Evolutionary conservation across 139 green algal species (phyloP), one percentile per base, ranked within the genome.

Genomic region (Spirogloea muscicola): DNA sequence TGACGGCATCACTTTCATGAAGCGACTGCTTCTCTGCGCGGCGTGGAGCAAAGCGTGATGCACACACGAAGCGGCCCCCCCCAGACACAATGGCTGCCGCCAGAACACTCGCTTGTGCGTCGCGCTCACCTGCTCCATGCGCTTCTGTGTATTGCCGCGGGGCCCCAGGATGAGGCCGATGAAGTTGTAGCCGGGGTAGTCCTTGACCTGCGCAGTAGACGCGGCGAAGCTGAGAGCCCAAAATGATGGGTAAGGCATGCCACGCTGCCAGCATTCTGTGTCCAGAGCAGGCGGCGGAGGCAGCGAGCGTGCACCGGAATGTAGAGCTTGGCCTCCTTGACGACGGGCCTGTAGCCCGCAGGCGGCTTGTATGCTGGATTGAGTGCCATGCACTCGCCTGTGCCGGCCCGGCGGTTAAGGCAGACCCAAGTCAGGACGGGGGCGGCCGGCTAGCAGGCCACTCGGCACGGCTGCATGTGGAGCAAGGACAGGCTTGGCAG

Each of bases 91-190:
- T 21, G 21, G 46, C 46, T 31, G n/a, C 57, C 18, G 42, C 13
- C 13, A 74, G 48, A 6, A 57, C 46, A 55, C 21, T 31, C 46
- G 21, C 21, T 31, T 21, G 21, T 55, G 46, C 21, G 46, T 21
- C 46, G 48, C 4, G 29, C 72, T 97, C 78, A 98, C 94, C 49
- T 86, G 84, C 82, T 98, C 86, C 91, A 98, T 97, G 25, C 91
- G 85, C 86, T 98, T 98, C 79, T 98, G 94, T 72, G 90, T 98
- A 84, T 97, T 97, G 58, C 94, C 94, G 38, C 94, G 88, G 3
- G 94, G 94, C 9, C 94, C 94, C 16, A 98, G 94, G 83, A 98
- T 98, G 40, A 98, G 85, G 4, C 92, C 94, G 38, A 98, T 96
- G 85, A 97, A 98, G 83, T 98, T 98, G 87, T 96, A 96, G 39